Base-by-base conservation (phyloP, 805 yeast species). In the Myxozyma neglecta region DNA sequence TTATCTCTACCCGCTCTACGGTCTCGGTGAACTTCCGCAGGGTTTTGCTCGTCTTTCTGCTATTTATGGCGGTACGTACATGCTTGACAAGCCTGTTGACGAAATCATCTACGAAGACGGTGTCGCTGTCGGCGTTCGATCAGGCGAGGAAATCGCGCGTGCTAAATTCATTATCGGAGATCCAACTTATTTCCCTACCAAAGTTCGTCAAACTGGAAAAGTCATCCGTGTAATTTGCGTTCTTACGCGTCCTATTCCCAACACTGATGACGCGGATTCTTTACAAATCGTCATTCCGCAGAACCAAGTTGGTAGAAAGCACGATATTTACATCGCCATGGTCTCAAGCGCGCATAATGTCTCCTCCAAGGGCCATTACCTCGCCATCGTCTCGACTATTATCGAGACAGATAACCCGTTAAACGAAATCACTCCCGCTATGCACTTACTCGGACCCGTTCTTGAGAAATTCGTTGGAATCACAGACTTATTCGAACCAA, bases 1-100 rank as follows among this genome's bases (percentile, higher is more conserved):
- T 11, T 94, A 94, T 74, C 83, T 94, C 64, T 94, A 94, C 74
- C 99, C 99, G 52, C 80, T 93, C 71, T 94, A 94, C 73, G 99
- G 99, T 7, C 82, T 94, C 61, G 99, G 99, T 56, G 99, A 94
- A 76, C 81, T 94, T 63, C 99, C 99, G n/a, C 99, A 94, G 78
- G 99, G 97, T 8, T 94, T 94, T 79, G 97, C 98, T 10, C 84
- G 99, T 74, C 83, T 94, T 64, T 87, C 96, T 56, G 99, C 99
- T 32, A 93, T 94, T 68, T 91, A 94, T 73, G 99, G 99, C 67
- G 99, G 99, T 71, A 93, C 98, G 18, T 94, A 91, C 74, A 94
- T 94, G 99, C 83, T 94, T 72, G 97, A 91, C 74, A 93, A 96
- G 37, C 97, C 97, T 52, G 85, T 94, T 65, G 96, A 94, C 64